Percentiles rank a stretch among this genome's conserved stretches.
phyloP scores from a whole-genome alignment of 257 asterid species.

The Solanum appendiculatum region DNA sequence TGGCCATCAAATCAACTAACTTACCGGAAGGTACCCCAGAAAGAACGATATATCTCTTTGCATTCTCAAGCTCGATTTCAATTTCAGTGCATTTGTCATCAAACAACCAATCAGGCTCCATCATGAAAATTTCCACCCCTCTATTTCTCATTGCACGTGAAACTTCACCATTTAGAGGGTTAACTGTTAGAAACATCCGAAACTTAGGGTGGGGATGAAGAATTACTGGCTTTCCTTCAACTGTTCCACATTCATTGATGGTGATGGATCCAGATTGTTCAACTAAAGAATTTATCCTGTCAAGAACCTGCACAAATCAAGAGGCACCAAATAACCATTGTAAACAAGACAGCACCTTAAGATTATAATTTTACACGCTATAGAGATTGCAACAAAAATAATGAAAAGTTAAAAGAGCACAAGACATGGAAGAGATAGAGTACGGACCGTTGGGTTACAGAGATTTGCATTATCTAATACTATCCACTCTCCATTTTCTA shows the following conservation, averaged over 20 bases:
- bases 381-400: not conserved
- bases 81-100: constrained; percentile 16
- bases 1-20: constrained; percentile 75
- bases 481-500: constrained; percentile 98
- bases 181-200: constrained; percentile 90
- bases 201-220: constrained; percentile 86
- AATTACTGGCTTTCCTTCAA: constrained; percentile 76
- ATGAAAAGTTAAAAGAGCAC: not conserved
- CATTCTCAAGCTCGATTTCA: constrained; percentile 63
- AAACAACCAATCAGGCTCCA: constrained; percentile 63
- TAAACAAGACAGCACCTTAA: not conserved
- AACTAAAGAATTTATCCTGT: constrained; percentile 93
- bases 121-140: constrained; percentile 82
- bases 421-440: not conserved
- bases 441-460: constrained; percentile 95
- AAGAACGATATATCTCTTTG: constrained; percentile 52
- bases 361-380: not conserved
- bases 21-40: constrained; percentile 72
- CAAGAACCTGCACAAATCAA: constrained; percentile 66
- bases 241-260: constrained; percentile 85
- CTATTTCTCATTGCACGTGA: constrained; percentile 99
- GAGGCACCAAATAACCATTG: not conserved
- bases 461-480: constrained; percentile 94
- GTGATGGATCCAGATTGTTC: constrained; percentile 97
- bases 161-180: constrained; percentile 87